Evolutionary conservation across 1,284 basidiomycete species (phyloP).

Genomic region (Ceratobasidium sp.): DNA sequence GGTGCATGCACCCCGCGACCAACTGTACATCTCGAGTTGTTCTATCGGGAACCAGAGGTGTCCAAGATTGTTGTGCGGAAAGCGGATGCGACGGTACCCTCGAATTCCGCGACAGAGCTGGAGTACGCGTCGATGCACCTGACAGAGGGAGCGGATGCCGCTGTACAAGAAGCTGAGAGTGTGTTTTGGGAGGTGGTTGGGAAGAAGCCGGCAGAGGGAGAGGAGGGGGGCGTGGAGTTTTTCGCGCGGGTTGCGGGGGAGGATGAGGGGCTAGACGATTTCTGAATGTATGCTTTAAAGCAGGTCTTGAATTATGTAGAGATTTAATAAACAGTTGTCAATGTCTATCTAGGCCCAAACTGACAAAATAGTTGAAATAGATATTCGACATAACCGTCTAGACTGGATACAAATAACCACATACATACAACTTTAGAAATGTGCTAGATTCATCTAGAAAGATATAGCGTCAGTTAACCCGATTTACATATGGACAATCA

Average conservation of each 20-base stretch:
- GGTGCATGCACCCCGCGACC: constrained; percentile 8
- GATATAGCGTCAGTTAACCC: not conserved
- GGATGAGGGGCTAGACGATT: constrained; percentile 59
- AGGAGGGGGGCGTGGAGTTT: constrained; percentile 52
- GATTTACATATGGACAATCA: not conserved
- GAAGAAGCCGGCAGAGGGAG: constrained; percentile 43
- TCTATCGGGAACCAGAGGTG: not conserved
- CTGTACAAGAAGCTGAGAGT: constrained; percentile 67
- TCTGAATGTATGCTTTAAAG: constrained; percentile 6
- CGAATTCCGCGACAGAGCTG: not conserved
- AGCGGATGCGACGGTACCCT: constrained; percentile 4
- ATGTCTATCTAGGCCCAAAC: too few relatives aligned
- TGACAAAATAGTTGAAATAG: too few relatives aligned
- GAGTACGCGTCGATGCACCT: constrained; percentile 39
- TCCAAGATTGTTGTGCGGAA: constrained; percentile 19
- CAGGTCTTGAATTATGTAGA: too few relatives aligned
- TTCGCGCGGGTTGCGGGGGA: constrained; percentile 59
- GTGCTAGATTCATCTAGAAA: not conserved
- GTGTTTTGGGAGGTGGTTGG: constrained; percentile 68
- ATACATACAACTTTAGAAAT: not conserved
- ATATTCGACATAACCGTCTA: too few relatives aligned
- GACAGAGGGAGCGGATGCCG: constrained; percentile 67
- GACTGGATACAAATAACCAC: not conserved
- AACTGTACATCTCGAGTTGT: not conserved
- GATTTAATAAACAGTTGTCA: too few relatives aligned